A percentile compares a stretch with the other conserved stretches of the same genome.
phyloP scores from a whole-genome alignment of 2,329 filamentous ascomycete genomes.

The Fusarium sp. region DNA sequence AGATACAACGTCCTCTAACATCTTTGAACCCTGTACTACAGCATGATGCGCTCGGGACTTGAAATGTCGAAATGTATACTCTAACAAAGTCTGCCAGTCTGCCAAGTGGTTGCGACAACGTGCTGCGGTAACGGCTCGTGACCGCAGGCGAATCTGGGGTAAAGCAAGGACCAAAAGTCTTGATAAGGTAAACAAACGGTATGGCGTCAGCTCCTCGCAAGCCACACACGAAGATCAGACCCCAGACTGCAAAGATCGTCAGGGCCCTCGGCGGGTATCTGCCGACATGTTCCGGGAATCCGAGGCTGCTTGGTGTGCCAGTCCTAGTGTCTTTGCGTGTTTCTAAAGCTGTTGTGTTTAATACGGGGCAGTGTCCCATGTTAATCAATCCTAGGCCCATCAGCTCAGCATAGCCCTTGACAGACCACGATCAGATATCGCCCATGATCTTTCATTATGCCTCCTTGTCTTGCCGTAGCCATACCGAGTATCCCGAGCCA shows the following conservation, averaged over 20 bases:
- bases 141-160: neutral
- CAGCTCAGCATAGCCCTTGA: neutral
- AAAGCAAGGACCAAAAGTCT: neutral
- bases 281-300: neutral
- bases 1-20: too few relatives aligned
- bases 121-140: slow-evolving; percentile 1
- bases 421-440: neutral
- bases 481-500: neutral
- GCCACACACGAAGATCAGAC: neutral
- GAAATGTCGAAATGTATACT: neutral
- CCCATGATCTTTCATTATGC: neutral
- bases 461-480: neutral
- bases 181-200: neutral
- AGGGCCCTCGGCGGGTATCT: slow-evolving; percentile 9
- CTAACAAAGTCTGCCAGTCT: too few relatives aligned
- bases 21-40: too few relatives aligned
- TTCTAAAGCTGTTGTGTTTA: neutral
- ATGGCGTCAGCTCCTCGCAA: slow-evolving; percentile 1
- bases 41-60: neutral
- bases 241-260: slow-evolving; percentile 8
- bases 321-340: neutral
- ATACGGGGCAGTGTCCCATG: slow-evolving; percentile 14
- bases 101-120: neutral
- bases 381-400: neutral
- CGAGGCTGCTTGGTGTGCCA: slow-evolving; percentile 1